phyloP scores from a whole-genome alignment of 83 land plant genomes.

The Diphasiastrum complanatum region DNA sequence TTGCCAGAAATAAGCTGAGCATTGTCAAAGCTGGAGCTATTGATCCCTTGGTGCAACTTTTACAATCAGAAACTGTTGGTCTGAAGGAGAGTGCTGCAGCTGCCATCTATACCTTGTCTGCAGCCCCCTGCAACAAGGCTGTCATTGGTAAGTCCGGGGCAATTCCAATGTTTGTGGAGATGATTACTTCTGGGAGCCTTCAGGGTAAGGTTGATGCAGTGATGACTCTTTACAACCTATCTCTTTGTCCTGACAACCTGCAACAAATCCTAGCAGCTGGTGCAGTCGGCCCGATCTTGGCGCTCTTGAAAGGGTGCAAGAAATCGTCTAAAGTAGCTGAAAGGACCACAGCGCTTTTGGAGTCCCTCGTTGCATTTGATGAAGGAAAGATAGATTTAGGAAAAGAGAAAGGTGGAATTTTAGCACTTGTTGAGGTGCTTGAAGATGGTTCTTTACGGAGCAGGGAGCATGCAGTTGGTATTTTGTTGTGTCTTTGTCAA shows the following conservation, averaged over 20 bases:
- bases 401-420: slow-evolving; percentile 56
- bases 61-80: slow-evolving; percentile 28
- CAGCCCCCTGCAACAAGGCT: slow-evolving; percentile 48
- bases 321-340: slow-evolving; percentile 64
- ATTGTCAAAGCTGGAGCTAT: slow-evolving; percentile 73
- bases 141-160: slow-evolving; percentile 20
- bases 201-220: slow-evolving; percentile 52
- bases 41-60: slow-evolving; percentile 45
- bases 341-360: slow-evolving; percentile 46
- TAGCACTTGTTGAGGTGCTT: slow-evolving; percentile 60
- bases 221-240: slow-evolving; percentile 53
- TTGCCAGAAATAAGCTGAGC: slow-evolving; percentile 70
- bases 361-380: slow-evolving; percentile 45
- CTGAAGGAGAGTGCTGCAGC: slow-evolving; percentile 66
- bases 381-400: slow-evolving; percentile 43
- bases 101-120: slow-evolving; percentile 60
- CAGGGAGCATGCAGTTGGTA: slow-evolving; percentile 64
- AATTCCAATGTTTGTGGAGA: slow-evolving; percentile 35
- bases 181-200: slow-evolving; percentile 40
- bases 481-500: slow-evolving; percentile 59
- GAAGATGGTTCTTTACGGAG: slow-evolving; percentile 60
- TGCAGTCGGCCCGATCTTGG: slow-evolving; percentile 32
- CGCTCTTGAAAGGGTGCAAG: slow-evolving; percentile 38
- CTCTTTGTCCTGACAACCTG: slow-evolving; percentile 34
- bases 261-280: slow-evolving; percentile 22